phyloP scores from a whole-genome alignment of 805 yeast genomes.

The Metschnikowia hibisci region DNA sequence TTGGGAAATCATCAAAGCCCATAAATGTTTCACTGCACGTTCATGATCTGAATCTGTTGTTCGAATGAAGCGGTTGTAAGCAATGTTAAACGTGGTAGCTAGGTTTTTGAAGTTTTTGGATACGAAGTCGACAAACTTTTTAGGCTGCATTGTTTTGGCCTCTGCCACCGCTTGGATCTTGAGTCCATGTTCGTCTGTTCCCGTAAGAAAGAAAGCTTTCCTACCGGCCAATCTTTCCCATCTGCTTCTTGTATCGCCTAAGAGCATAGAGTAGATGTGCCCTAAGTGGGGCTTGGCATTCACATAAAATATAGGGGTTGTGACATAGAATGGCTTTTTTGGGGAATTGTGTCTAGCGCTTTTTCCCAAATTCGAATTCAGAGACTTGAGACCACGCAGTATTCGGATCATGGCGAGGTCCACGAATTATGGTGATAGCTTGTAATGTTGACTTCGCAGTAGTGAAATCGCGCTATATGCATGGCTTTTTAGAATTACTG shows the following conservation, averaged over 20 bases:
- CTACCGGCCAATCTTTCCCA: conserved; percentile 52
- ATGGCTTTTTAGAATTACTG: too few species aligned
- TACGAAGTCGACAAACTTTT: conserved; percentile 67
- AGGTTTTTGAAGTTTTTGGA: conserved; percentile 60
- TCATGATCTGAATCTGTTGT: conserved; percentile 86
- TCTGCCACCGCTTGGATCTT: conserved; percentile 88
- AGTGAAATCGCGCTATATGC: too few species aligned
- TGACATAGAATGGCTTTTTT: conserved; percentile 45
- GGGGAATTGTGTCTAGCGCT: not conserved
- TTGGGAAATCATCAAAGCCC: conserved; percentile 57
- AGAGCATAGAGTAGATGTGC: conserved; percentile 81
- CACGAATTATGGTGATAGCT: not conserved
- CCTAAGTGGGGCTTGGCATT: conserved; percentile 95
- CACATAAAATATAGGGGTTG: conserved; percentile 95
- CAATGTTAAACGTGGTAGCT: conserved; percentile 54
- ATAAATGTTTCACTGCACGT: conserved; percentile 59
- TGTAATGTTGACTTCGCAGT: too few species aligned
- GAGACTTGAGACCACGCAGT: too few species aligned
- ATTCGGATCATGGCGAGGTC: not conserved
- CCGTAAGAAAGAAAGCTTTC: conserved; percentile 64
- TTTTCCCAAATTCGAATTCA: too few species aligned
- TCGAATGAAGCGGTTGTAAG: conserved; percentile 75
- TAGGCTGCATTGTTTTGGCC: conserved; percentile 45
- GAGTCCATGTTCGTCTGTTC: conserved; percentile 96
- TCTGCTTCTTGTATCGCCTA: conserved; percentile 74